These are phyloP conservation scores for Capillidium heterosporum DNA, from an alignment of 371 early-diverging fungal genomes.

Conservation along the genomic window DNA sequence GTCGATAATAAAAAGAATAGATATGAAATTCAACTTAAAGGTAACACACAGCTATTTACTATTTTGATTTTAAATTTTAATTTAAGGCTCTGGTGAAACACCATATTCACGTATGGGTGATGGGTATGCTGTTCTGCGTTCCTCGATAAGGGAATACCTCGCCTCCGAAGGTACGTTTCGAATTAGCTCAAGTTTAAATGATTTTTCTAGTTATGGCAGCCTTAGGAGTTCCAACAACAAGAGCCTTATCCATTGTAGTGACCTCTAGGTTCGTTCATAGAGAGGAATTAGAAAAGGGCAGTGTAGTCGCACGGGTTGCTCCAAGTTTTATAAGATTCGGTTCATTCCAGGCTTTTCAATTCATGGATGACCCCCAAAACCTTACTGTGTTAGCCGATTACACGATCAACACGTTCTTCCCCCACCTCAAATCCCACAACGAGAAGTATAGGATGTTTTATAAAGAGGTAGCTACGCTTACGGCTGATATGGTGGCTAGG, in stretches of 20 bases:
- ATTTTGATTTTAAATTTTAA: background rate
- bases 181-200: background rate
- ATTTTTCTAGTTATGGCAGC: slow-evolving; percentile 23
- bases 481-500: slow-evolving; percentile 58
- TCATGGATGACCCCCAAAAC: slow-evolving; percentile 34
- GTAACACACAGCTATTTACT: slow-evolving; percentile 6
- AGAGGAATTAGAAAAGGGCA: slow-evolving; percentile 51
- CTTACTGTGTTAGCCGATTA: slow-evolving; percentile 53
- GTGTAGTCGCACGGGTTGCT: slow-evolving; percentile 58
- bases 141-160: slow-evolving; percentile 69
- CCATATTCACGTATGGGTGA: slow-evolving; percentile 78
- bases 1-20: slow-evolving; percentile 16
- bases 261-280: slow-evolving; percentile 43
- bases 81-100: slow-evolving; percentile 55
- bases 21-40: slow-evolving; percentile 74
- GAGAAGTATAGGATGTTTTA: slow-evolving; percentile 25
- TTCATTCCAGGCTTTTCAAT: slow-evolving; percentile 62
- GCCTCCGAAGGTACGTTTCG: slow-evolving; percentile 43
- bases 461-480: slow-evolving; percentile 34
- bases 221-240: slow-evolving; percentile 60
- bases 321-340: slow-evolving; percentile 82
- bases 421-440: slow-evolving; percentile 7
- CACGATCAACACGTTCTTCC: slow-evolving; percentile 19
- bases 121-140: slow-evolving; percentile 67
- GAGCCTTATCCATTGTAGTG: slow-evolving; percentile 47